Evolutionary conservation across 2,329 filamentous ascomycete species (phyloP).

Genomic region (Lachnellula suecica): DNA sequence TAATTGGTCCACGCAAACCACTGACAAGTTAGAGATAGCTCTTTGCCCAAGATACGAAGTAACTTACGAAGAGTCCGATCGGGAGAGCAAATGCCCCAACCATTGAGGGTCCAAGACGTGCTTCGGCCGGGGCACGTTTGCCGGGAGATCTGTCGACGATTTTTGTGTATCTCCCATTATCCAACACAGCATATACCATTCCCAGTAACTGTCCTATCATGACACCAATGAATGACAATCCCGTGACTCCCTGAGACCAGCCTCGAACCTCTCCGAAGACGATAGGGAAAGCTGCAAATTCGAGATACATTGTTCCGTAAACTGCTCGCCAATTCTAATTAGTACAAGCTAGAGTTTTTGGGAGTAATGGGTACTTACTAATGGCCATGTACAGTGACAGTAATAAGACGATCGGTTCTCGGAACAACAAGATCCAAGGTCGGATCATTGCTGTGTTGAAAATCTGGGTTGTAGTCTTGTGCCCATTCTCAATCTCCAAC

Average conservation of each 20-base stretch:
- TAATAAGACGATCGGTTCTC: constrained; percentile 66
- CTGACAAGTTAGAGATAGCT: too few species aligned
- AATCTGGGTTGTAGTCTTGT: too few species aligned
- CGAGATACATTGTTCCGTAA: constrained; percentile 53
- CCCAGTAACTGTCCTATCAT: constrained; percentile 34
- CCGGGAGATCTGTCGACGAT: constrained; percentile 38
- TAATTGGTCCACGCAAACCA: constrained; percentile 73
- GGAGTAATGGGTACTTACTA: too few species aligned
- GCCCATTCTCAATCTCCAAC: neutral
- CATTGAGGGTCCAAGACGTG: constrained; percentile 78
- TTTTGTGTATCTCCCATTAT: constrained; percentile 47
- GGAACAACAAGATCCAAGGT: constrained; percentile 76
- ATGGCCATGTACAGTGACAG: constrained; percentile 83
- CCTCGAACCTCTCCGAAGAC: constrained; percentile 61
- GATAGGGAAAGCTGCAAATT: constrained; percentile 61
- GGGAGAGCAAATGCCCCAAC: constrained; percentile 72
- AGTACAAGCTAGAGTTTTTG: too few species aligned
- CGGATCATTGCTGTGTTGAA: constrained; percentile 55
- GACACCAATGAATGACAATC: constrained; percentile 56
- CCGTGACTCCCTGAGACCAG: constrained; percentile 56
- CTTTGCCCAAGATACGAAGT: too few species aligned
- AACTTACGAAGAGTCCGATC: constrained; percentile 73
- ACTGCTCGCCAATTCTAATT: too few species aligned
- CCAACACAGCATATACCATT: constrained; percentile 30
- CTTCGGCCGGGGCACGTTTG: constrained; percentile 55